Base-by-base conservation (phyloP, 2,329 filamentous ascomycete species). In the Trichoderma koningii region DNA sequence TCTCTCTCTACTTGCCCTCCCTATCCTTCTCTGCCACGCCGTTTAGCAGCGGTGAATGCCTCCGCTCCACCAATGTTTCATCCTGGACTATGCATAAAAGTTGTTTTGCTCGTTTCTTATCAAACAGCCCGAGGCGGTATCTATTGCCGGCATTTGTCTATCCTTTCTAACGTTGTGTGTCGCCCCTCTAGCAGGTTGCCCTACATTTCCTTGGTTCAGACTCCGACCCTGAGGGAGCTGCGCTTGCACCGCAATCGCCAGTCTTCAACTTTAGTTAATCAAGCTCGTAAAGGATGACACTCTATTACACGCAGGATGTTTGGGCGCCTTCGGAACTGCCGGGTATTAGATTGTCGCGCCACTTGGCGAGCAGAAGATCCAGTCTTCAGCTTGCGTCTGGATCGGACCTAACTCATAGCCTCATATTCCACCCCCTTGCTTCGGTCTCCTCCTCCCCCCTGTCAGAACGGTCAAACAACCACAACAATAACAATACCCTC, bases 81-180 rank as follows among this genome's bases (percentile, higher is more conserved):
- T 64, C 52, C 21, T 34, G 17, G 53, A 48, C 51, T 57, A 64
- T 64, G 62, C 62, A 64, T 64, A 64, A 64, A 64, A 28, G 23
- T 56, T 30, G 21, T 30, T 15, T 52, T 30, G 21, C 17, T 26
- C 30, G 50, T 52, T 44, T 44, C 28, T 55, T 30, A 38, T 34
- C 60, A 55, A 45, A 48, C 48, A 47, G 42, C 60, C 42, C 30
- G 10, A 38, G 28, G 47, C 38, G 62, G 62, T 45, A 64, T 51
- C 45, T 64, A 52, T 64, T 64, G 38, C 62, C 62, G 62, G 42
- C 38, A 50, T 57, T 23, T 57, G 47, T 52, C 34, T 38, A 14
- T 38, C 12, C 34, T 14, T 38, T 38, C 34, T 42, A 38, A 45
- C 21, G 57, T n/a, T 61, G 55, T 44, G 47, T 47, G 41, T 44